Percentiles rank a stretch among this genome's conserved stretches.
Conservation (phyloP, 2,329 filamentous ascomycete species). For the Arachnomyces sp. region DNA sequence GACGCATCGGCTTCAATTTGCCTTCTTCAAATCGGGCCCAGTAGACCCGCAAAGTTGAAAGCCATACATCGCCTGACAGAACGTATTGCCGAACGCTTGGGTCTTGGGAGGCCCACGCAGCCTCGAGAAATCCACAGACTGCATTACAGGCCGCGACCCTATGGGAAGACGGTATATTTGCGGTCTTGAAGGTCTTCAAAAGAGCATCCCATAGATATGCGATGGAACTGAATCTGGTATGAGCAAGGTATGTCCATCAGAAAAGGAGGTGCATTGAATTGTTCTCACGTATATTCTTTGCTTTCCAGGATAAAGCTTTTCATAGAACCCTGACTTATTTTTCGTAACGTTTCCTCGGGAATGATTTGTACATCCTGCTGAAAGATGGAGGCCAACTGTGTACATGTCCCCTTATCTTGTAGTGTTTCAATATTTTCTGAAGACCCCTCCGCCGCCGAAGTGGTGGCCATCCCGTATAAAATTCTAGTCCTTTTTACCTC, state of each 20-base stretch:
- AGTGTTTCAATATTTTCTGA: conserved; percentile 19
- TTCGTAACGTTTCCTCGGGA: conserved; percentile 25
- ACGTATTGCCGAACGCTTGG: conserved; percentile 26
- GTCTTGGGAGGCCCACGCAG: conserved; percentile 25
- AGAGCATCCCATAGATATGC: conserved; percentile 32
- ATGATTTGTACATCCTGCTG: conserved; percentile 19
- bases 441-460: conserved; percentile 23
- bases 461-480: too few relatives aligned
- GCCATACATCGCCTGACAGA: conserved; percentile 30
- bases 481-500: too few relatives aligned
- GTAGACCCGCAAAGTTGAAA: conserved; percentile 32
- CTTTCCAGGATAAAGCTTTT: conserved; percentile 25
- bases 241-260: not conserved
- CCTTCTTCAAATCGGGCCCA: conserved; percentile 35
- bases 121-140: conserved; percentile 36
- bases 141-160: conserved; percentile 38
- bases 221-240: conserved; percentile 12
- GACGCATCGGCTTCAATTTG: conserved; percentile 39
- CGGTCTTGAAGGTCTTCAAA: conserved; percentile 32
- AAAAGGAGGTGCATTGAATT: not conserved
- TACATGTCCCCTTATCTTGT: not conserved
- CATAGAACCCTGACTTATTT: conserved; percentile 29
- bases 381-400: not conserved
- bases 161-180: conserved; percentile 32
- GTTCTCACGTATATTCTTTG: conserved; percentile 26